A percentile compares a stretch with the other conserved stretches of the same genome.
Evolutionary conservation across 1,284 basidiomycete genomes (phyloP).

Genomic region (Leccinum cinnamomeum): DNA sequence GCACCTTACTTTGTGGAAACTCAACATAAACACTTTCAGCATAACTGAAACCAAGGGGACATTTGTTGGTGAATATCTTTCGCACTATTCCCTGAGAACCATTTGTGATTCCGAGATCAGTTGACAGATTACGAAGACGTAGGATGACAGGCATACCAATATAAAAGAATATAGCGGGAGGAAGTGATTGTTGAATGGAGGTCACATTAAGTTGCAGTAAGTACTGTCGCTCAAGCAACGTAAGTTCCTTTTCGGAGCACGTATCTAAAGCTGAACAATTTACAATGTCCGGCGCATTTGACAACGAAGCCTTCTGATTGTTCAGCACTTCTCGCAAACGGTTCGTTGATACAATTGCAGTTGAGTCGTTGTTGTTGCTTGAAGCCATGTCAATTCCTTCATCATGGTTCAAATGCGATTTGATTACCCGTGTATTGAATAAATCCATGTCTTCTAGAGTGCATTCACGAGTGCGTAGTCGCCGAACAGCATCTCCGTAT

Average conservation of each 20-base stretch:
- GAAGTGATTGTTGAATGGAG: background rate
- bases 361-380: background rate
- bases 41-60: background rate
- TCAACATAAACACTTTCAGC: background rate
- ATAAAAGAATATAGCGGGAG: conserved; percentile 22
- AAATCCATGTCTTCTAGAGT: conserved; percentile 29
- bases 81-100: conserved; percentile 22
- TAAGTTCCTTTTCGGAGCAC: background rate
- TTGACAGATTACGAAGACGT: conserved; percentile 26
- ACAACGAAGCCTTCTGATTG: background rate
- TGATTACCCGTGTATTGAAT: conserved; percentile 30
- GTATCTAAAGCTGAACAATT: background rate
- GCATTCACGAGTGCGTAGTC: conserved; percentile 24
- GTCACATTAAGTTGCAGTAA: background rate
- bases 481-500: conserved; percentile 29
- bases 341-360: background rate
- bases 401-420: conserved; percentile 7
- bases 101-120: conserved; percentile 19
- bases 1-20: background rate
- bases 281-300: background rate
- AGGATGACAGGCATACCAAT: conserved; percentile 36
- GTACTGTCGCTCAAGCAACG: background rate
- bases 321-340: background rate
- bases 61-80: conserved; percentile 4
- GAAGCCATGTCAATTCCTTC: background rate